Base-by-base conservation (phyloP, 352 stramenopile species). In the Phytopythium helicoides region DNA sequence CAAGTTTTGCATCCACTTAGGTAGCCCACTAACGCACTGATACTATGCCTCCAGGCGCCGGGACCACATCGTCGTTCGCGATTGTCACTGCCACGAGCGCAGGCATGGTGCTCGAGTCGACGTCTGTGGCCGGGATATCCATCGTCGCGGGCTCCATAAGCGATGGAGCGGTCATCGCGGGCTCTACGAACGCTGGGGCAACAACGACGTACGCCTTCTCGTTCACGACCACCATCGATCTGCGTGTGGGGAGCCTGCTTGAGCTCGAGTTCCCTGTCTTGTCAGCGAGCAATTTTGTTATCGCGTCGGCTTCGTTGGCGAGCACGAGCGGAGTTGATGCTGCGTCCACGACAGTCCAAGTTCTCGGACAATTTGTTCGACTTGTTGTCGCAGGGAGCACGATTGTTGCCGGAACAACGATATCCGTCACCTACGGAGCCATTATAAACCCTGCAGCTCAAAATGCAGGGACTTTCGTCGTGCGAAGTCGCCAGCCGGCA, bases 401-500 rank as follows among this genome's bases (percentile, higher is more conserved):
- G 2, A 52, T 75, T 15, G 23, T 38, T 14, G 65, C 68, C 8
- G 55, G 52, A 3, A 68, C 53, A 3, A 18, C n/a, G 0, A 33
- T 89, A 8, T 57, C 64, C 0, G 50, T 86, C n/a, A 70, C 60
- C 4, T 81, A 81, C 45, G 53, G 54, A 14, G 58, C 64, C 7
- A 77, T 89, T 22, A 80, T 76, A 45, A 85, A 85, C 23, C 69
- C 77, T 18, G 80, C 76, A 10, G 70, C 58, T 5, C 71, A 76
- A 37, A 19, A 47, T 2, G 57, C 62, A 0, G 60, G 59, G 16
- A 10, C 47, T 19, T 87, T 88, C 38, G 54, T 41, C 0, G 61
- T 86, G 31, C 65, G 75, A 22, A 85, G 74, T 12, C 71, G 71
- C 11, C 59, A 88, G 36, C 39, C 58, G 3, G 49, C 56, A 0